Evolutionary conservation across 805 yeast species (phyloP), one percentile per base, ranked within the genome.

Genomic region (Yarrowia keelungensis): DNA sequence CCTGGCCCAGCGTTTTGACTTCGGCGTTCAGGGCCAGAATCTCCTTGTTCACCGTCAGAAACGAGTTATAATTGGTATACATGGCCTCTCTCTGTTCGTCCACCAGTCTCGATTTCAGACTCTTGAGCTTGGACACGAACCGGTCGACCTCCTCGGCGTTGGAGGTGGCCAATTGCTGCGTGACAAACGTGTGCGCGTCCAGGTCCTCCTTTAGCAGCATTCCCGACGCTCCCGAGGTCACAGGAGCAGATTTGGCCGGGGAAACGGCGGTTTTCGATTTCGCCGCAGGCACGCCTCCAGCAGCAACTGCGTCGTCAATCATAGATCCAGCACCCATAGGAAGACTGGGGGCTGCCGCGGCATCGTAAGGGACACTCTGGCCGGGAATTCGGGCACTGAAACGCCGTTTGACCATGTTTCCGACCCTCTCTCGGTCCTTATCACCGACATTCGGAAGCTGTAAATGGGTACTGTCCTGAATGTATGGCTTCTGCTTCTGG

Each of bases 301-400:
- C 36, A 14, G 47, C 67, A 14, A 45, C 59, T 32, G 96, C 91
- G 8, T 80, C 76, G 43, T 88, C 83, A 75, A 91, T 89, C 16
- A 76, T 74, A n/a, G 80, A 74, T 76, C 95, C 84, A 70, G 87
- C 85, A 71, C 87, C 87, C 75, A 89, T 94, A 8, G 97, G 97
- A 75, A 91, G 82, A 51, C 47, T 39, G 3, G 65, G 65, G 1
- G 97, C 95, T 75, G 85, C 82, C 75, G 89, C 95, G 94, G 83
- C 80, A 87, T 90, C 78, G 89, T 95, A 22, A 94, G 95, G 38
- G 92, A 15, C 88, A 69, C 90, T 80, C 75, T 90, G 96, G 42
- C 68, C 66, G 14, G 70, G 71, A 16, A 69, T 53, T 1, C 76
- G 71, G 8, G 74, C 70, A n/a, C 75, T 73, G 67, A 72, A 68